Conservation (phyloP, 345 rosid genomes). For the Murraya paniculata region DNA sequence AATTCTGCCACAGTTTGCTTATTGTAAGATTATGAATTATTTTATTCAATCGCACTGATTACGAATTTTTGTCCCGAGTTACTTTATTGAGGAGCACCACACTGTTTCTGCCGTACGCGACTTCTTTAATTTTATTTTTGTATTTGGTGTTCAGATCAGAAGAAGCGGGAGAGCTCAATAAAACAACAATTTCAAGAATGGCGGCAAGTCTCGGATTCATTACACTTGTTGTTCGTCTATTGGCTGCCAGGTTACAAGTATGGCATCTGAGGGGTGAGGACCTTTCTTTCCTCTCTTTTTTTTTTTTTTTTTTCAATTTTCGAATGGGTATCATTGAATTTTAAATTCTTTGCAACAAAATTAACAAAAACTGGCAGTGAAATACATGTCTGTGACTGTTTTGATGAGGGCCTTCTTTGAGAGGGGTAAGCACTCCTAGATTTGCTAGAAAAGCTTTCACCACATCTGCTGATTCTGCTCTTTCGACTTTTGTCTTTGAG, state of each 20-base stretch:
- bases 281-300: no score
- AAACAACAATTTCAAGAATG: conserved; percentile 63
- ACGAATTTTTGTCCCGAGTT: not conserved
- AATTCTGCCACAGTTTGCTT: not conserved
- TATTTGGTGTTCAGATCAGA: conserved; percentile 46
- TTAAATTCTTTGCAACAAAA: no score
- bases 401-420: conserved; percentile 35
- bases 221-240: conserved; percentile 60
- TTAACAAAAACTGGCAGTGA: no score
- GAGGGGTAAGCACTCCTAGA: conserved; percentile 71
- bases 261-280: conserved; percentile 64
- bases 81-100: not conserved
- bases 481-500: not conserved
- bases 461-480: not conserved
- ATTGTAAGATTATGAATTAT: not conserved
- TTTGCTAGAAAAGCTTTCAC: not conserved
- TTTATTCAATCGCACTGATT: not conserved
- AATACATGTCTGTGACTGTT: no score
- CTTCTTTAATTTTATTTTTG: not conserved
- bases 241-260: conserved; percentile 66
- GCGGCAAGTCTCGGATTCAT: conserved; percentile 47
- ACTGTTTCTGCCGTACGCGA: not conserved
- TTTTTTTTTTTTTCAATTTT: not conserved
- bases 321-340: no score
- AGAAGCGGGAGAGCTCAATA: conserved; percentile 74